Evolutionary conservation across 257 asterid species (phyloP), one percentile per base, ranked within the genome.

Genomic region (Asclepias syriaca): DNA sequence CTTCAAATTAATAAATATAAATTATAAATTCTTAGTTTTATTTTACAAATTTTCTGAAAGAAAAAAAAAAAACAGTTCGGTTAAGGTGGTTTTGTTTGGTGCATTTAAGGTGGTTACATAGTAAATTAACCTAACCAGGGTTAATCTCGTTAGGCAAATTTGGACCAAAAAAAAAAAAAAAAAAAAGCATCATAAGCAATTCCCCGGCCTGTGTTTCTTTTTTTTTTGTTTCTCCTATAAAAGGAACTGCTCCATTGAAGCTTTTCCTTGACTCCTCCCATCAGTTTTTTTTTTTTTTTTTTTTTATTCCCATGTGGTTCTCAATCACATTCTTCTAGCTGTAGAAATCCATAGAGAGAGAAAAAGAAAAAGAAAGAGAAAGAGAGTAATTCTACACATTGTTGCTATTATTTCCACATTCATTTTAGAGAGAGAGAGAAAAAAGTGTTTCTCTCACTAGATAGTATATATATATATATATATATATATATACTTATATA

Each of bases 231-330:
- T 76, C 77, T 75, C 81, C 77, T 85, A 85, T 84, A 81, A 86
- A 79, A 80, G 75, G 72, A 77, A 49, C 87, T 77, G 34, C 79
- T 67, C 65, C 85, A 77, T 81, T 81, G 29, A 75, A 32, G 56
- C 83, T 78, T 70, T 79, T 68, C 79, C 69, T 77, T 59, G 45
- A 78, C 83, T 79, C 70, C 49, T 82, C 78, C 70, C 40, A 69
- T 71, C 60, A 68, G 50, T 77, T 79, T 71, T n/a, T n/a, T n/a
- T 24, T 24, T 24, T 24, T 77, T 79, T 24, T 24, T 24, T 24
- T 24, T 24, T 24, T 24, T 37, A 53, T 54, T 54, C 54, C 80
- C 82, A 69, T 75, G 68, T 74, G 48, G 49, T 72, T 71, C 69
- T 59, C 24, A 5, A 8, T 34, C 43, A 48, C 59, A 18, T 34